Percentiles rank a stretch among this genome's conserved stretches.
These are phyloP conservation scores for Pyrenophora seminiperda DNA, from an alignment of 2,329 filamentous ascomycete genomes.

Conservation along the genomic window DNA sequence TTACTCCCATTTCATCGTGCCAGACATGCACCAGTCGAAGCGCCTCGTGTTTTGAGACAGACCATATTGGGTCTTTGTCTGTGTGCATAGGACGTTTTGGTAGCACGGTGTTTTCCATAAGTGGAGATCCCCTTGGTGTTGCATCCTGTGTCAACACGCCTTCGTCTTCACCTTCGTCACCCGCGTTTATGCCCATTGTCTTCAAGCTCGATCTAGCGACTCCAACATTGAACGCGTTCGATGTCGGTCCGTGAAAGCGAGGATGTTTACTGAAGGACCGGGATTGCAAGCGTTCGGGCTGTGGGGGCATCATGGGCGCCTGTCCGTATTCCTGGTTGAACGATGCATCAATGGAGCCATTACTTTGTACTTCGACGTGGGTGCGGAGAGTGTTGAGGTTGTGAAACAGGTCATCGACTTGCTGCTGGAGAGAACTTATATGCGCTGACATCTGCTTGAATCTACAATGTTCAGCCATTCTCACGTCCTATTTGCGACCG, in stretches of 20 bases:
- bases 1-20: slow-evolving; percentile 87
- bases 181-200: slow-evolving; percentile 81
- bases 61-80: slow-evolving; percentile 77
- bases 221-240: slow-evolving; percentile 81
- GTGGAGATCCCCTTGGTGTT: slow-evolving; percentile 57
- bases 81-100: slow-evolving; percentile 45
- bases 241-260: slow-evolving; percentile 82
- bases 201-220: slow-evolving; percentile 85
- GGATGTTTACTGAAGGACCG: slow-evolving; percentile 56
- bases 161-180: slow-evolving; percentile 67
- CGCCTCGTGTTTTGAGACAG: slow-evolving; percentile 78
- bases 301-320: slow-evolving; percentile 41
- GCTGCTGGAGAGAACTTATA: slow-evolving; percentile 76
- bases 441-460: slow-evolving; percentile 81
- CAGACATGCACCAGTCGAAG: slow-evolving; percentile 77
- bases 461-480: slow-evolving; percentile 41
- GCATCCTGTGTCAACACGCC: slow-evolving; percentile 58
- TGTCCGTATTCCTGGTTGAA: slow-evolving; percentile 41
- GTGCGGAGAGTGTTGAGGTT: slow-evolving; percentile 70
- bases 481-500: background rate
- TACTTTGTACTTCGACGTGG: slow-evolving; percentile 48
- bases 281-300: slow-evolving; percentile 47
- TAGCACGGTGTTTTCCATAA: slow-evolving; percentile 25
- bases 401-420: slow-evolving; percentile 77
- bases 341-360: slow-evolving; percentile 36